Evolutionary conservation across 768 basidiomycete species (phyloP).

Genomic region (Boletellus emodensis): DNA sequence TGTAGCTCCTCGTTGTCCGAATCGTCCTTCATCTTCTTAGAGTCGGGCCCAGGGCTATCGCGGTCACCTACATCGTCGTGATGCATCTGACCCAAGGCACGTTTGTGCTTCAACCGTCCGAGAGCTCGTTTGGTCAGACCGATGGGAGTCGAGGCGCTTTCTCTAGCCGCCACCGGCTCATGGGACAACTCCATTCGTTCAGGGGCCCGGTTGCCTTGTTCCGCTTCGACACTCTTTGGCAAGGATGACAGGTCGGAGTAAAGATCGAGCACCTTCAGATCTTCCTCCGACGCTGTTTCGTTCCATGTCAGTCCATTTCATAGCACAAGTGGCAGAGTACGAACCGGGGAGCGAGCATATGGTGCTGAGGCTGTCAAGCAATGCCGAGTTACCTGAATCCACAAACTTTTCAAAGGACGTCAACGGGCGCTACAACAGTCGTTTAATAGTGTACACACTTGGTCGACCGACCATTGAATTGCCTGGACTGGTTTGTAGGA

Average conservation of each 20-base stretch:
- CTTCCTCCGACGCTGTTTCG: slow-evolving; percentile 44
- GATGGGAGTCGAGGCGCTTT: neutral
- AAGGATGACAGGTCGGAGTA: slow-evolving; percentile 55
- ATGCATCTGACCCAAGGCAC: slow-evolving; percentile 34
- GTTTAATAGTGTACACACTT: slow-evolving; percentile 30
- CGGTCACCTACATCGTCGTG: slow-evolving; percentile 4
- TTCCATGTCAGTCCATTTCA: neutral
- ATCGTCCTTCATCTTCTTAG: slow-evolving; percentile 20
- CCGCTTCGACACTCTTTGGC: slow-evolving; percentile 54
- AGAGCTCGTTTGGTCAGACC: slow-evolving; percentile 43
- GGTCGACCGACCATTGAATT: slow-evolving; percentile 34
- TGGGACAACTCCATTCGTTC: slow-evolving; percentile 18
- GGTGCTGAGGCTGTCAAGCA: slow-evolving; percentile 47
- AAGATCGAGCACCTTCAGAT: slow-evolving; percentile 53
- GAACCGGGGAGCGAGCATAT: slow-evolving; percentile 45
- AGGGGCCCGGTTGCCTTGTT: slow-evolving; percentile 40
- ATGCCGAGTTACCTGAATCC: slow-evolving; percentile 18
- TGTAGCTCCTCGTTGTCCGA: slow-evolving; percentile 4
- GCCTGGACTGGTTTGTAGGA: slow-evolving; percentile 27
- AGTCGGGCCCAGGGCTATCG: slow-evolving; percentile 3
- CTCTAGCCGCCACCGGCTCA: neutral
- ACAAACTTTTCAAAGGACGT: slow-evolving; percentile 17
- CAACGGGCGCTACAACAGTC: neutral
- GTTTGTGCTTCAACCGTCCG: slow-evolving; percentile 50
- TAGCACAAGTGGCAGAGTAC: slow-evolving; percentile 2